These are phyloP conservation scores for Tardiomyces depauwii DNA, from an alignment of 1,139 yeast genomes.

Conservation along the genomic window DNA sequence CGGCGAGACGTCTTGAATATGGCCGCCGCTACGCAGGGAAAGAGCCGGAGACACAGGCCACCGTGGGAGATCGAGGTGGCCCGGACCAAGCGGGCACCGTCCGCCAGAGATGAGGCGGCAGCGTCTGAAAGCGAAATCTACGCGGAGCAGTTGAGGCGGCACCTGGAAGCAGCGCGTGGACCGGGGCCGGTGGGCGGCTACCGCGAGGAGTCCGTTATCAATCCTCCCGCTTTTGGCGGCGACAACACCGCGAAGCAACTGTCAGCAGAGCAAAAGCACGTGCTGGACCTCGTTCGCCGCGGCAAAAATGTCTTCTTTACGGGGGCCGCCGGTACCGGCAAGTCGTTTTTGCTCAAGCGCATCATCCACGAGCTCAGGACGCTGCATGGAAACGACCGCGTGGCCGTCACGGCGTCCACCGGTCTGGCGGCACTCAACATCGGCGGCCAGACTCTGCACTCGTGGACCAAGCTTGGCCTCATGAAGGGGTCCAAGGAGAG, in stretches of 20 bases:
- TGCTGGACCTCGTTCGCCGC: slow-evolving; percentile 41
- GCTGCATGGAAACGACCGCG: slow-evolving; percentile 34
- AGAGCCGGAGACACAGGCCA: no score
- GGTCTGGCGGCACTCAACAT: slow-evolving; percentile 86
- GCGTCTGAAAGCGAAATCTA: no score
- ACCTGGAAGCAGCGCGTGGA: no score
- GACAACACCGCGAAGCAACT: slow-evolving; percentile 1
- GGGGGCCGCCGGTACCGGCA: slow-evolving; percentile 97
- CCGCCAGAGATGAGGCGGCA: no score
- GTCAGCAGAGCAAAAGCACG: slow-evolving; percentile 39
- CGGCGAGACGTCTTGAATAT: no score
- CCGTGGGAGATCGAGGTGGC: no score
- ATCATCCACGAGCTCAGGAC: slow-evolving; percentile 39
- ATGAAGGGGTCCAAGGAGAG: slow-evolving; percentile 41
- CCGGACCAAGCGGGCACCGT: no score
- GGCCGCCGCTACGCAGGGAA: no score
- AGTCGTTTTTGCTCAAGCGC: slow-evolving; percentile 59
- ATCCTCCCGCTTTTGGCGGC: no score
- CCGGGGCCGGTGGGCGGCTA: no score
- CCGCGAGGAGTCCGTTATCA: no score
- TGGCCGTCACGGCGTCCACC: slow-evolving; percentile 84
- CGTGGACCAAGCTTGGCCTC: slow-evolving; percentile 69
- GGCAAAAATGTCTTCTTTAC: slow-evolving; percentile 67
- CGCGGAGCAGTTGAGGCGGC: no score
- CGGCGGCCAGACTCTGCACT: slow-evolving; percentile 73